phyloP scores from a whole-genome alignment of 768 basidiomycete species.

The Boletus rex-veris region DNA sequence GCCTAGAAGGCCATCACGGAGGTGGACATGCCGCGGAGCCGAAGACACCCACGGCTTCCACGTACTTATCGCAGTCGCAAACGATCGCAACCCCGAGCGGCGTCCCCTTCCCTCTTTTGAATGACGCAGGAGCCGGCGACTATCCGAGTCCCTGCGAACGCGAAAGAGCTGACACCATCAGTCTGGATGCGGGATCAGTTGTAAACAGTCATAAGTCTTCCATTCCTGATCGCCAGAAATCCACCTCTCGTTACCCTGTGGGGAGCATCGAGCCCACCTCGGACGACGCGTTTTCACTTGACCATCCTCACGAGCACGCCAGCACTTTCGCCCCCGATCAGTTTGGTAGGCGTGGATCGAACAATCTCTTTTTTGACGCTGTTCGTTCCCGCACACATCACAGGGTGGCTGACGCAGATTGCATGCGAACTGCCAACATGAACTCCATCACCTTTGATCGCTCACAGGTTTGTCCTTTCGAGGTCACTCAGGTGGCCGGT shows the following conservation, averaged over 20 bases:
- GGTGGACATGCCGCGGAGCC: conserved; percentile 35
- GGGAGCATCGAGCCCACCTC: conserved; percentile 14
- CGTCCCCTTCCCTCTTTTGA: conserved; percentile 24
- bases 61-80: conserved; percentile 34
- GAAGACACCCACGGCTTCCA: conserved; percentile 35
- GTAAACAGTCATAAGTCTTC: conserved; percentile 8
- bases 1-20: conserved; percentile 29
- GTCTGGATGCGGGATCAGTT: conserved; percentile 8
- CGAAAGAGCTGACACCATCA: conserved; percentile 15
- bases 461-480: conserved; percentile 22
- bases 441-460: conserved; percentile 18
- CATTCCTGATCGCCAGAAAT: conserved; percentile 19
- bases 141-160: conserved; percentile 20
- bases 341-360: conserved; percentile 33
- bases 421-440: conserved; percentile 20
- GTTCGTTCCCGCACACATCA: conserved; percentile 26
- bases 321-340: conserved; percentile 18
- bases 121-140: conserved; percentile 19
- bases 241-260: conserved; percentile 13
- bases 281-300: conserved; percentile 11
- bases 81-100: conserved; percentile 21
- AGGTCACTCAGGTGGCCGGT: conserved; percentile 18
- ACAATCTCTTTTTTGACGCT: conserved; percentile 40
- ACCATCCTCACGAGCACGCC: conserved; percentile 14
- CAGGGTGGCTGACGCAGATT: conserved; percentile 22